A percentile compares a stretch with the other conserved stretches of the same genome.
Conservation (phyloP, 2,329 filamentous ascomycete genomes). For the Grosmannia clavigera region DNA sequence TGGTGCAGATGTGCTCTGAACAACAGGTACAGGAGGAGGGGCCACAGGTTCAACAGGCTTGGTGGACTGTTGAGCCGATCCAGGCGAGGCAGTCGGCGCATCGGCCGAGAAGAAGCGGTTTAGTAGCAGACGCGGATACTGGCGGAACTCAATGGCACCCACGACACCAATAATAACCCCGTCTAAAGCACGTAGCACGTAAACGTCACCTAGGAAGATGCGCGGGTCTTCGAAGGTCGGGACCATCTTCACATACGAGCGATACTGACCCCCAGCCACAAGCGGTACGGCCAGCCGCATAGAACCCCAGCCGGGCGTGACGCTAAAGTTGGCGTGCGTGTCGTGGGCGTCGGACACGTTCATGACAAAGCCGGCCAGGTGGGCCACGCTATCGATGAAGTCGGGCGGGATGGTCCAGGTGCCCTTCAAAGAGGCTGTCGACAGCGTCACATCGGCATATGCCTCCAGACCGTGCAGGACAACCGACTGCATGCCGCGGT, state of each 20-base stretch:
- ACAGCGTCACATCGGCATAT: neutral
- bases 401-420: slow-evolving; percentile 23
- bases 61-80: too few species aligned
- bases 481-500: slow-evolving; percentile 1
- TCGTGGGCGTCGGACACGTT: slow-evolving; percentile 21
- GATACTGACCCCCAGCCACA: slow-evolving; percentile 14
- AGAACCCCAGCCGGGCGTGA: slow-evolving; percentile 24
- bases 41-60: too few species aligned
- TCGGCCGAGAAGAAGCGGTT: slow-evolving; percentile 5
- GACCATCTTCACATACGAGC: slow-evolving; percentile 25
- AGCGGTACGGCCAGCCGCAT: slow-evolving; percentile 1
- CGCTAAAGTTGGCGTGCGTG: slow-evolving; percentile 18
- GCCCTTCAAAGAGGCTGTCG: neutral
- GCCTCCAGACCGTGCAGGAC: slow-evolving; percentile 3
- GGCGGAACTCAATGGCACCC: slow-evolving; percentile 23
- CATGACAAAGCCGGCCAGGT: slow-evolving; percentile 28
- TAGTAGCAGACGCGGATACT: slow-evolving; percentile 16
- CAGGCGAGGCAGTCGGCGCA: too few species aligned
- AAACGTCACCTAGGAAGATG: slow-evolving; percentile 21
- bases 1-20: too few species aligned
- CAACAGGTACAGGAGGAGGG: too few species aligned
- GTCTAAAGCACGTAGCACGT: slow-evolving; percentile 19
- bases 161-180: slow-evolving; percentile 21
- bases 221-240: slow-evolving; percentile 13
- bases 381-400: slow-evolving; percentile 25